Evolutionary conservation across 495 filamentous ascomycete species (phyloP), one percentile per base, ranked within the genome.

Genomic region (Bacidia rubella): DNA sequence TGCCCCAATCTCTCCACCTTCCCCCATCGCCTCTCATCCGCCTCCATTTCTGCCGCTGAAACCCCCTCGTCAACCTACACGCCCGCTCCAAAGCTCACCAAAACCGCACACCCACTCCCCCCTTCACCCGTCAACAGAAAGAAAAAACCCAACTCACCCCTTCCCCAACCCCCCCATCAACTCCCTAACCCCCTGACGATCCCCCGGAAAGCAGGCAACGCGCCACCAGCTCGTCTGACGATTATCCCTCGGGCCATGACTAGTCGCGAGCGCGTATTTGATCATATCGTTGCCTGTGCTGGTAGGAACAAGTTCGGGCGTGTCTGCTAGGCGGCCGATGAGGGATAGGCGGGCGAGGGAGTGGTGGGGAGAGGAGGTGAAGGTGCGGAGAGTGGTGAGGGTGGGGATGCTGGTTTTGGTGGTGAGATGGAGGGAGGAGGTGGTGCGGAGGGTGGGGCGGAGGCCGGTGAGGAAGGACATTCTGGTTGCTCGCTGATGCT

Each of bases 201-300:
- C 74, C 55, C 66, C 61, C 24, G 66, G 49, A 66, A 92, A 92
- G 68, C 71, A 74, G 3, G 76, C 65, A 39, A 94, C 69, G 47
- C 72, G 73, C 74, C 85, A 95, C 79, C 80, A 95, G 73, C 78
- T 87, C 15, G 83, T 85, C 57, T 76, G 66, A 45, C 73, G 70
- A 64, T 86, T 82, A 1, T 83, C 79, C 42, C 57, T 58, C 41
- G 70, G 60, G 2, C 85, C 85, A 51, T 62, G 60, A 54, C 63
- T 71, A 35, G 77, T 81, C 1, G 39, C 59, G 1, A 62, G 27
- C 2, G 76, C 58, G 65, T 88, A 94, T 44, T 69, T 70, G 53
- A 94, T 54, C 51, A 89, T 52, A 26, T 89, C 84, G 26, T 70
- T 66, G 50, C 86, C 86, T 24, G 70, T 80, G 59, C 72, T 71